Evolutionary conservation across 164 flowering plant species (phyloP), one percentile per base, ranked within the genome.

Genomic region (Tinospora cordifolia): DNA sequence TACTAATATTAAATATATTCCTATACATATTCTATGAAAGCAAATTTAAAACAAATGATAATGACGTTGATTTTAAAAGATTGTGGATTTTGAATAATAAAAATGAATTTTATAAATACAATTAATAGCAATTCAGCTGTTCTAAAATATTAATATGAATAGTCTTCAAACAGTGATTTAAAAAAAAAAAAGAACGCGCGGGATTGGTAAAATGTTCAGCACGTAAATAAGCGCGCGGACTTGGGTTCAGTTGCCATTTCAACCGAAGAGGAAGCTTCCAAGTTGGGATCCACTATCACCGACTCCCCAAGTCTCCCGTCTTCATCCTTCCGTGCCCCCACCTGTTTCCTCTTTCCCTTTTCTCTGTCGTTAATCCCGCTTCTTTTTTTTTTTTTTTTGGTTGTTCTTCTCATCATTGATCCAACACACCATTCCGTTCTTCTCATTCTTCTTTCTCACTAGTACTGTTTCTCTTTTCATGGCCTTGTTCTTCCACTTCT

Each of bases 321-420:
- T 66, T 68, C 68, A 67, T 34, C 38, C 47, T 67, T 36, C 70
- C 69, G 36, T 19, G 67, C 13, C 68, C 70, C 67, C 68, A 34
- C 54, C 57, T 44, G 27, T 22, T 6, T 51, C 62, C 3, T n/a
- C 75, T 51, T 1, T 1, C 60, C 36, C 51, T 69, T 49, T 64
- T 47, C 40, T 70, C 24, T 72, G 2, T 34, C 41, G 25, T 40
- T 65, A 60, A 30, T 25, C 75, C 60, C 36, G 24, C 51, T 54
- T 22, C 13, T 11, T 15, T 34, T 25, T 34, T 41, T 6, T 5
- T 64, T 24, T 60, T n/a, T n/a, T n/a, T n/a, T n/a, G n/a, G n/a
- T n/a, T n/a, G n/a, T n/a, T n/a, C n/a, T n/a, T 71, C 25, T 38
- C 68, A 66, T 24, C 63, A 36, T 36, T 54, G 36, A 38, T 58